Percentiles rank a stretch among this genome's conserved stretches.
These are phyloP conservation scores for Penicillium thymicola DNA, from an alignment of 2,329 filamentous ascomycete species.

Conservation along the genomic window DNA sequence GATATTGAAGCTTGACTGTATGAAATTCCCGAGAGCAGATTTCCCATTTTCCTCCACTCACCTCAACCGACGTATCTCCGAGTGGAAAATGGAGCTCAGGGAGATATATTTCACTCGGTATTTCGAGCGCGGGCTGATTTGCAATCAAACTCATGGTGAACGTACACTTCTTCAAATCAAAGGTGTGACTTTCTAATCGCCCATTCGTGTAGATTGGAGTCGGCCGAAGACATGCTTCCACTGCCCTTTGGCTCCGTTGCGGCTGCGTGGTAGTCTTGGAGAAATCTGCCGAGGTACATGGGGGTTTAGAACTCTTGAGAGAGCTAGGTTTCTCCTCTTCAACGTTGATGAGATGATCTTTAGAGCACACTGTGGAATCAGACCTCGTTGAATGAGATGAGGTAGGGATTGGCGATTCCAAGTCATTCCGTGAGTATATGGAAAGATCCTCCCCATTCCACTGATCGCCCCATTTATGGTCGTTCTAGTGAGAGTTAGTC, in stretches of 20 bases:
- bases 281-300: constrained; percentile 55
- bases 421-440: constrained; percentile 82
- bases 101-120: constrained; percentile 78
- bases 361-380: neutral
- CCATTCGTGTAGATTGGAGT: constrained; percentile 74
- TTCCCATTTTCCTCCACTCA: constrained; percentile 85
- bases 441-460: constrained; percentile 98
- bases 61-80: constrained; percentile 66
- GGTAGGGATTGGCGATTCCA: constrained; percentile 48
- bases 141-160: constrained; percentile 72
- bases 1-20: constrained; percentile 66
- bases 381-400: neutral
- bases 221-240: constrained; percentile 88
- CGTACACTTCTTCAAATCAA: constrained; percentile 74
- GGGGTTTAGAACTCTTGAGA: constrained; percentile 54
- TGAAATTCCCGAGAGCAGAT: constrained; percentile 69
- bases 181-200: constrained; percentile 66
- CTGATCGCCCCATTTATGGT: constrained; percentile 82
- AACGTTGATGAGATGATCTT: neutral
- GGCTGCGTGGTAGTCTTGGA: constrained; percentile 56
- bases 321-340: neutral
- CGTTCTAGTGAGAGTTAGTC: constrained; percentile 56
- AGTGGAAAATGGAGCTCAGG: constrained; percentile 90
- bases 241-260: constrained; percentile 74
- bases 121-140: constrained; percentile 54